Evolutionary conservation across 805 yeast species (phyloP).

Genomic region (Lipomyces anomalus): DNA sequence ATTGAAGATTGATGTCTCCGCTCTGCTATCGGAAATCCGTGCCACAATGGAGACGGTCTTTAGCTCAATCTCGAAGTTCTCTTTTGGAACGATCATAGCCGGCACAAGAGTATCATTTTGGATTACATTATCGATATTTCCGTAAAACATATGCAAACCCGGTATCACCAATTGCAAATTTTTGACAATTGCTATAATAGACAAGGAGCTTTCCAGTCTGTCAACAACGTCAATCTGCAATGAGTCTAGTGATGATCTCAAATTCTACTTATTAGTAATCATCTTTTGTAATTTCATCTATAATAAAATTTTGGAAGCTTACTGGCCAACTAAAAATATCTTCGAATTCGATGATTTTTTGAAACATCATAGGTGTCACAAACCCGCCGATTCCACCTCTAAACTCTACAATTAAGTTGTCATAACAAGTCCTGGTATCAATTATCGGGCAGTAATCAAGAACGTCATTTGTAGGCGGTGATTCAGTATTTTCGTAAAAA

Average conservation of each 20-base stretch:
- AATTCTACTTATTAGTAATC: conserved; percentile 31
- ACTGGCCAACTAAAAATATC: conserved; percentile 30
- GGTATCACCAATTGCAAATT: conserved; percentile 50
- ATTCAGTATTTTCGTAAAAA: background rate
- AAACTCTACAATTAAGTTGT: conserved; percentile 50
- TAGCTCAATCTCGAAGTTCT: conserved; percentile 16
- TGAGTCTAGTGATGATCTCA: conserved; percentile 53
- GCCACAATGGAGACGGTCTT: conserved; percentile 4
- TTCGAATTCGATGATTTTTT: conserved; percentile 37
- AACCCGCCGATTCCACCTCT: conserved; percentile 43
- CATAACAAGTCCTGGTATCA: conserved; percentile 46
- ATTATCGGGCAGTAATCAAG: conserved; percentile 18
- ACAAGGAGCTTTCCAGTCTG: conserved; percentile 36
- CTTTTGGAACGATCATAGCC: background rate
- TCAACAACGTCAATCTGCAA: conserved; percentile 57
- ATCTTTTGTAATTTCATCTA: background rate
- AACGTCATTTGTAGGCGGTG: background rate
- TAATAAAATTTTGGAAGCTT: no score
- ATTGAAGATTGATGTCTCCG: no score
- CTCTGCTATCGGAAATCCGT: conserved; percentile 10
- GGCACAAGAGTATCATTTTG: conserved; percentile 5
- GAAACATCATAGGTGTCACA: conserved; percentile 43
- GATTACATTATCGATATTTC: conserved; percentile 26
- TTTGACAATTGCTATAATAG: conserved; percentile 34
- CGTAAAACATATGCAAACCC: conserved; percentile 37